Evolutionary conservation across 2,329 filamentous ascomycete species (phyloP).

Genomic region (Penicillium sp.): DNA sequence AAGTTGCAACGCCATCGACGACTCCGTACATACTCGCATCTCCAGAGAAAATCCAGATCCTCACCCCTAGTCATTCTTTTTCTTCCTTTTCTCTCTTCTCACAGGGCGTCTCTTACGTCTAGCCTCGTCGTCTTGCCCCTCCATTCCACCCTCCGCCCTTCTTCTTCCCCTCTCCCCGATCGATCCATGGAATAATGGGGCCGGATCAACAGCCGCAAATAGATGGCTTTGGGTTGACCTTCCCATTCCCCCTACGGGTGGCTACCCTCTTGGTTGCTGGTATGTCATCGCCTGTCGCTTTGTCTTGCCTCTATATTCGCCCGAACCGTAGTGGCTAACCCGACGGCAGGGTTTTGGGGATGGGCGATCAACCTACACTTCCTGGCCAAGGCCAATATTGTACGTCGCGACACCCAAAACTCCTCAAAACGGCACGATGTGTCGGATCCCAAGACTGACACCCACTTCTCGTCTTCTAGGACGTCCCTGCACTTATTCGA

Average conservation of each 20-base stretch:
- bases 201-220: slow-evolving; percentile 51
- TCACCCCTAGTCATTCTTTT: slow-evolving; percentile 41
- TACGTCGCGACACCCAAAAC: slow-evolving; percentile 38
- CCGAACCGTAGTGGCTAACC: slow-evolving; percentile 5
- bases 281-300: slow-evolving; percentile 44
- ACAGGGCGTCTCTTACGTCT: slow-evolving; percentile 13
- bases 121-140: slow-evolving; percentile 6
- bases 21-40: not conserved
- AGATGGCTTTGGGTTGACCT: slow-evolving; percentile 82
- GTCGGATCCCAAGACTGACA: not conserved
- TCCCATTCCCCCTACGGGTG: slow-evolving; percentile 88
- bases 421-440: not conserved
- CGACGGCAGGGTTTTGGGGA: slow-evolving; percentile 76
- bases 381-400: slow-evolving; percentile 75
- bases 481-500: slow-evolving; percentile 81
- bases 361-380: slow-evolving; percentile 93
- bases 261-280: slow-evolving; percentile 83
- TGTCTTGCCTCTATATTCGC: not conserved
- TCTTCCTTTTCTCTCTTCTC: slow-evolving; percentile 22
- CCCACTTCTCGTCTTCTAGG: slow-evolving; percentile 47
- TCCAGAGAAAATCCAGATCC: slow-evolving; percentile 6
- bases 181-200: slow-evolving; percentile 43
- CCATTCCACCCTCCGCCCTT: slow-evolving; percentile 11
- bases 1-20: slow-evolving; percentile 11
- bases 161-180: slow-evolving; percentile 17